Evolutionary conservation across 192 early-diverging fungal species (phyloP), one percentile per base, ranked within the genome.

Genomic region (Umbelopsis sp.): DNA sequence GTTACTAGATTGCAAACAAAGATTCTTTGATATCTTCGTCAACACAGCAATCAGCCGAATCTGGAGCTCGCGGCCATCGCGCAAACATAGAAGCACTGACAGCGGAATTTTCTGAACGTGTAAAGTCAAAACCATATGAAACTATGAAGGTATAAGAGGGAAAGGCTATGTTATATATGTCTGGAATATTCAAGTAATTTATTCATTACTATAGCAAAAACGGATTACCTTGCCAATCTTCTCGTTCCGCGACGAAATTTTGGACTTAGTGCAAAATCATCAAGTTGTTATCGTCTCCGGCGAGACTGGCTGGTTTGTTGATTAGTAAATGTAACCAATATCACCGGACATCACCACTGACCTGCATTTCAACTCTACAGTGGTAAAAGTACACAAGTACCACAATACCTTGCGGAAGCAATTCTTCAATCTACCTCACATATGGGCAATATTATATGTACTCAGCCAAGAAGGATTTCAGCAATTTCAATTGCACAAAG

Each of bases 301-400:
- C n/a, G 92, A 91, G 71, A 94, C 92, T 4, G 92, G 92, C 78
- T 85, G 81, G 74, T 87, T 52, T 50, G 50, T 46, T 23, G 15
- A n/a, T 21, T 22, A 33, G 1, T 65, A 0, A 55, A 27, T 9
- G 11, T 12, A 35, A 52, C 64, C 16, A 50, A 47, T 15, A 3
- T 16, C 50, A 23, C 37, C 50, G 27, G 15, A 68, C 46, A 22
- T 12, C 1, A 30, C 1, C 9, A 25, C 16, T 69, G n/a, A 58
- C 20, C 69, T 37, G 37, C 74, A 22, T 30, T 48, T 3, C 52
- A 53, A 21, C 9, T 46, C 12, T 74, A 33, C 41, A 74, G 85
- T 64, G 86, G 87, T 69, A 92, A 90, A 76, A 88, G 86, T 73
- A 94, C 93, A 13, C 93, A 94, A 75, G 85, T 93, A 33, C 93